Evolutionary conservation across 305 asterid species (phyloP), one percentile per base, ranked within the genome.

Genomic region (Fraxinus floribunda): DNA sequence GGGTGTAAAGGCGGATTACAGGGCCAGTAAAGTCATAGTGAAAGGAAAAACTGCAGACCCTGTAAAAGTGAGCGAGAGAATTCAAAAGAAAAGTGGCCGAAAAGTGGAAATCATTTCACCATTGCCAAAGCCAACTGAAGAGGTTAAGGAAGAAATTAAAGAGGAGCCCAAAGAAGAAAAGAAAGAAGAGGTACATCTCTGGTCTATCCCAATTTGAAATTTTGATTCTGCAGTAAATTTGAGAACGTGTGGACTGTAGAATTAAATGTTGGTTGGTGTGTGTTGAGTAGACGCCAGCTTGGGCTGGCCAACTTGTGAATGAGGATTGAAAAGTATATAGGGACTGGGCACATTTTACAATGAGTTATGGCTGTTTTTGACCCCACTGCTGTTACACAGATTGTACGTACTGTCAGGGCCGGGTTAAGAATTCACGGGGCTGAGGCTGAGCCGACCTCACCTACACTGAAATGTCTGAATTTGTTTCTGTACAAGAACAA

Each of bases 21-120:
- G 86, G 91, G 88, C 89, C 8, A 86, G 93, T 77, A 90, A 85
- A 87, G 94, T 92, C 89, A 89, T 90, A 86, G 93, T 92, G 86
- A 92, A 88, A 84, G 92, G 91, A 0, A 88, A 87, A 79, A 85
- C 38, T 18, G 90, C 87, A 7, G 94, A 92, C 83, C 94, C 94
- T 26, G 9, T 86, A 75, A 89, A 90, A 86, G 91, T 92, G 74
- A 84, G 89, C 82, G 88, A 87, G 85, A 84, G 96, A 80, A 85
- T 92, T 82, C 77, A 85, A 84, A 92, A 83, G 83, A 92, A 88
- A 80, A 89, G 85, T 78, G 88, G 93, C 20, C 81, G 88, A 46
- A 92, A 87, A 83, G 96, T 87, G 2, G 88, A 86, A 68, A 70
- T 92, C 10, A 84, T 90, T 77, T 92, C 94, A 11, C 96, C 96